Conservation (phyloP, 2,329 filamentous ascomycete genomes). For the Microascus cirrosus region DNA sequence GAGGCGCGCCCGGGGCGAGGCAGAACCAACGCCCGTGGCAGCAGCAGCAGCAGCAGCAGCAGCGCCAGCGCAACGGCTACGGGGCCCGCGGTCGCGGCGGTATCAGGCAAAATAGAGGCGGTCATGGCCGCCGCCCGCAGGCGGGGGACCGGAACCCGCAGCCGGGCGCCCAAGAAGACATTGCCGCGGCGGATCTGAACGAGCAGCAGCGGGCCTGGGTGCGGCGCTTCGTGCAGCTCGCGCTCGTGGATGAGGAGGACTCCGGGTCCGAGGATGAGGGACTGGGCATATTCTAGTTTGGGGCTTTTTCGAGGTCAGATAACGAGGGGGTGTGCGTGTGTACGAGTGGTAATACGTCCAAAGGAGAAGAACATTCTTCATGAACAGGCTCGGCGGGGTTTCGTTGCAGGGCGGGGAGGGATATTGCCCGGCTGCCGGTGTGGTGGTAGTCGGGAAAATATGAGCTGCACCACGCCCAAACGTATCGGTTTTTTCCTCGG, state of each 20-base stretch:
- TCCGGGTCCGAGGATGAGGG: slow-evolving; percentile 27
- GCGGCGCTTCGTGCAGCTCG: slow-evolving; percentile 41
- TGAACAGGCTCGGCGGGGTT: background rate
- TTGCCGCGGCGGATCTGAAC: slow-evolving; percentile 23
- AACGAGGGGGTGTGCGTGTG: background rate
- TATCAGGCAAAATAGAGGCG: background rate
- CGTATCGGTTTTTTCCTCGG: background rate
- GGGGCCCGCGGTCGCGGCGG: background rate
- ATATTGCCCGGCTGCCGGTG: background rate
- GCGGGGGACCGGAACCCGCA: background rate
- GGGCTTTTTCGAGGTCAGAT: background rate
- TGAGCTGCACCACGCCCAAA: background rate
- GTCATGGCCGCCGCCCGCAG: background rate
- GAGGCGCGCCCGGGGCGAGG: background rate
- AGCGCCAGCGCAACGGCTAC: background rate
- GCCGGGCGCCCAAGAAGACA: background rate
- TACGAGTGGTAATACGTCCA: background rate
- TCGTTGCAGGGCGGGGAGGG: too few relatives aligned
- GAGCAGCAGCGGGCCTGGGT: slow-evolving; percentile 40
- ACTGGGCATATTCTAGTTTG: background rate
- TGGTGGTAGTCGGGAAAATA: background rate
- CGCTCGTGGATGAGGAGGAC: slow-evolving; percentile 41
- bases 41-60: background rate
- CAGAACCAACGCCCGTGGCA: slow-evolving; percentile 9
- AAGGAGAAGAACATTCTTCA: background rate